A percentile compares a stretch with the other conserved stretches of the same genome.
Conservation (phyloP, 805 yeast species). For the Ogataea methanolica region DNA sequence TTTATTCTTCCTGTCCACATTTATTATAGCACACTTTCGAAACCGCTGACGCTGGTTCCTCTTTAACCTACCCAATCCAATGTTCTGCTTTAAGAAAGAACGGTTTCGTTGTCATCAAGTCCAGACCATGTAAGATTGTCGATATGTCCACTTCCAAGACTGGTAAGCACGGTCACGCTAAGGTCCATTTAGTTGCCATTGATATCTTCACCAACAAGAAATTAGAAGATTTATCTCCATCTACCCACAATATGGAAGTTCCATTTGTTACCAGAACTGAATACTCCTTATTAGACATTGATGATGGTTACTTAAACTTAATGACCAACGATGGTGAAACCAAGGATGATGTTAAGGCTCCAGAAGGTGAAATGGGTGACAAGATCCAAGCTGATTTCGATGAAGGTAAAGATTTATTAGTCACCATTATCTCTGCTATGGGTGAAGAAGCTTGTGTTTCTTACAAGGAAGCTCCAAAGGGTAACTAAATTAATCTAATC, state of each 20-base stretch:
- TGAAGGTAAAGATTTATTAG: conserved; percentile 96
- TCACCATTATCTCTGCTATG: conserved; percentile 97
- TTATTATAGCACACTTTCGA: conserved; percentile 79
- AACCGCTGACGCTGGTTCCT: conserved; percentile 98
- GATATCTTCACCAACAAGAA: conserved; percentile 99
- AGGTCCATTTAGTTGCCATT: conserved; percentile 98
- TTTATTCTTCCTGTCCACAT: conserved; percentile 1
- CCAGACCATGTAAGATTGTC: conserved; percentile 99
- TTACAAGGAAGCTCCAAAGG: conserved; percentile 96
- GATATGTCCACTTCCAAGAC: conserved; percentile 99
- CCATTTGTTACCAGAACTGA: conserved; percentile 96
- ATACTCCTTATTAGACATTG: conserved; percentile 96
- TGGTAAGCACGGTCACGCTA: conserved; percentile 99
- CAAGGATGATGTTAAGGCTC: conserved; percentile 98
- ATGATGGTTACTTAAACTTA: conserved; percentile 94
- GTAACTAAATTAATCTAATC: conserved; percentile 22
- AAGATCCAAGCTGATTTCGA: conserved; percentile 89
- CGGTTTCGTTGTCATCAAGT: conserved; percentile 98
- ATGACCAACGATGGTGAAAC: conserved; percentile 98
- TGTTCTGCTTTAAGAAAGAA: conserved; percentile 99
- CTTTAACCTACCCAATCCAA: conserved; percentile 97
- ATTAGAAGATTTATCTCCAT: conserved; percentile 99
- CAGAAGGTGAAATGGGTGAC: conserved; percentile 98
- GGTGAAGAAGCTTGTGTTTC: conserved; percentile 99
- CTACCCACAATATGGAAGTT: conserved; percentile 99